These are phyloP conservation scores for Entonaema liquescens DNA, from an alignment of 495 filamentous ascomycete genomes.

Conservation along the genomic window DNA sequence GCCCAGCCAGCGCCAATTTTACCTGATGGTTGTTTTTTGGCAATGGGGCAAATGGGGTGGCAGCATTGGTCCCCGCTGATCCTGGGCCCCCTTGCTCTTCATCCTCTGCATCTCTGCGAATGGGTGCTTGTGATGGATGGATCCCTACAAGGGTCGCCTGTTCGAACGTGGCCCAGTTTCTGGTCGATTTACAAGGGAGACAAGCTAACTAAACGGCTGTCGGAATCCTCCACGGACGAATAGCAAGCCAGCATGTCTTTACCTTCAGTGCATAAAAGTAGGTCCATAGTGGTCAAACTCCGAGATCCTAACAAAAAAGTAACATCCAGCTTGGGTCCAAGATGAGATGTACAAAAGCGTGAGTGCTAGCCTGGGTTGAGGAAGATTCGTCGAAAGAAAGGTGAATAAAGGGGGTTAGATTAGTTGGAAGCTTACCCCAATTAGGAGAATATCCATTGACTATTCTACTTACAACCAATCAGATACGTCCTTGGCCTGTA, in stretches of 20 bases:
- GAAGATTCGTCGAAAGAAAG: conserved; percentile 21
- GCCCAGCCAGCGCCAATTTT: conserved; percentile 37
- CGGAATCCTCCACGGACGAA: conserved; percentile 21
- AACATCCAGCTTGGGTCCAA: conserved; percentile 19
- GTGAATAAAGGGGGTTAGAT: conserved; percentile 25
- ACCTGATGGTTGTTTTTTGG: conserved; percentile 40
- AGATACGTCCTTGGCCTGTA: conserved; percentile 1
- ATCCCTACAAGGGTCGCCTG: conserved; percentile 24
- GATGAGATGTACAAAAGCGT: background rate
- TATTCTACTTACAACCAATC: conserved; percentile 21
- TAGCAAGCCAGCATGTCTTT: conserved; percentile 17
- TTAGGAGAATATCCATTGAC: conserved; percentile 23
- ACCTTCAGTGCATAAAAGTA: conserved; percentile 3
- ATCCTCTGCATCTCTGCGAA: conserved; percentile 26
- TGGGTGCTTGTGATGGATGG: conserved; percentile 38
- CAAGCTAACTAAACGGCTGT: background rate
- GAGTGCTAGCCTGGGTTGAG: conserved; percentile 1
- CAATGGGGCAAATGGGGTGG: conserved; percentile 34
- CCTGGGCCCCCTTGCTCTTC: conserved; percentile 28
- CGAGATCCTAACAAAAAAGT: conserved; percentile 20
- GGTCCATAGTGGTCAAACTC: conserved; percentile 6
- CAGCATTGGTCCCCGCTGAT: conserved; percentile 35
- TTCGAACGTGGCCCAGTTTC: conserved; percentile 9
- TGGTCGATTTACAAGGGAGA: conserved; percentile 25
- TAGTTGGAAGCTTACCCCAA: conserved; percentile 25